Conservation (phyloP, 495 filamentous ascomycete species). For the Penicillium paradoxum region DNA sequence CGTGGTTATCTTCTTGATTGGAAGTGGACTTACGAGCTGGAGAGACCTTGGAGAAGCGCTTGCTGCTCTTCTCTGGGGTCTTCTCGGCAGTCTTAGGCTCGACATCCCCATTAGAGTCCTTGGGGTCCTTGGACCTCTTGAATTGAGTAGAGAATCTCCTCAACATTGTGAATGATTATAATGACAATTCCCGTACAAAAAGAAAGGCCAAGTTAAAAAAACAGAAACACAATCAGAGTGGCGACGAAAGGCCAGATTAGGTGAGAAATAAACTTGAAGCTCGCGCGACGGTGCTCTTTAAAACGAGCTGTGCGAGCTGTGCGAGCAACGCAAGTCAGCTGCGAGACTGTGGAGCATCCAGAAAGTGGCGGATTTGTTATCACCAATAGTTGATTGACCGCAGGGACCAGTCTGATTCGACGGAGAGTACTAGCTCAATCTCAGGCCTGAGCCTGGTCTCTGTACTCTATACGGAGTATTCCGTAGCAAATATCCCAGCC, state of each 20-base stretch:
- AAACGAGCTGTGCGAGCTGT: slow-evolving; percentile 28
- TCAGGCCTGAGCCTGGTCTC: slow-evolving; percentile 8
- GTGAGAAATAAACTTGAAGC: slow-evolving; percentile 4
- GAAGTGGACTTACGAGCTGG: slow-evolving; percentile 28
- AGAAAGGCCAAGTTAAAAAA: slow-evolving; percentile 8
- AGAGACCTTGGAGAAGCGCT: slow-evolving; percentile 38
- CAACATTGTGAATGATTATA: slow-evolving; percentile 35
- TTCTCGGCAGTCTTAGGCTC: slow-evolving; percentile 35
- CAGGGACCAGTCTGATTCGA: slow-evolving; percentile 12
- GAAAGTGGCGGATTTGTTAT: slow-evolving; percentile 30
- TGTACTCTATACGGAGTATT: background rate
- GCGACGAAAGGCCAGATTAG: slow-evolving; percentile 13
- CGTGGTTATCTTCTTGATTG: slow-evolving; percentile 29
- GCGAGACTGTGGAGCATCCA: slow-evolving; percentile 26
- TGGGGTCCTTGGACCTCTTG: slow-evolving; percentile 37
- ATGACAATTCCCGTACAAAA: slow-evolving; percentile 7
- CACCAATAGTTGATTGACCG: slow-evolving; percentile 30
- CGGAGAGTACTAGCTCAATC: slow-evolving; percentile 9
- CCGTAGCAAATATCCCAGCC: slow-evolving; percentile 9
- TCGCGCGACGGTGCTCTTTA: slow-evolving; percentile 15
- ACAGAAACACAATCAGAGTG: slow-evolving; percentile 9
- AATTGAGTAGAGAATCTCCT: slow-evolving; percentile 50
- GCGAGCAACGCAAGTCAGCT: slow-evolving; percentile 21
- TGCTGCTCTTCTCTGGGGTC: slow-evolving; percentile 29
- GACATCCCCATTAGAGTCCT: slow-evolving; percentile 37